Evolutionary conservation across 2,329 filamentous ascomycete species (phyloP).

Genomic region (Aspergillus sp.): DNA sequence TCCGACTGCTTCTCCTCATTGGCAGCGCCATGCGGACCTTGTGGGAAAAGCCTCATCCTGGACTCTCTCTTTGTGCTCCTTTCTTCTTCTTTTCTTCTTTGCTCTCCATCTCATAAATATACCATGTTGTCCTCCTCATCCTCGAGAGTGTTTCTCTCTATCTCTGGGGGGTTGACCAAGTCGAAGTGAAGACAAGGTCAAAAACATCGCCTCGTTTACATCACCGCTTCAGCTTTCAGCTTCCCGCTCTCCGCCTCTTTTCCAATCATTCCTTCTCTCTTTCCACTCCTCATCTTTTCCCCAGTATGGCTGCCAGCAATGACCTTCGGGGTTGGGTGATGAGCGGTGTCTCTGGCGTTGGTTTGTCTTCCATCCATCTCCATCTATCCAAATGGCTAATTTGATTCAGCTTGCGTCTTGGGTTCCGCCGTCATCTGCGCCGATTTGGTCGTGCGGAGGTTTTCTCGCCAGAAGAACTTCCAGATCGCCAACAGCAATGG

Average conservation of each 20-base stretch:
- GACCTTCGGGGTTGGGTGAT: conserved; percentile 94
- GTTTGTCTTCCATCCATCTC: conserved; percentile 35
- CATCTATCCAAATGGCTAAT: background rate
- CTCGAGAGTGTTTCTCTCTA: background rate
- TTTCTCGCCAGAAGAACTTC: conserved; percentile 73
- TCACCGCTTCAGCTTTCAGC: conserved; percentile 11
- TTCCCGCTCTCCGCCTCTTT: background rate
- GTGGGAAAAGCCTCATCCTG: conserved; percentile 1
- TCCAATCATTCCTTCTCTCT: conserved; percentile 1
- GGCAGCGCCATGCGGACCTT: conserved; percentile 13
- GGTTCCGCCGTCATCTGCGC: conserved; percentile 84
- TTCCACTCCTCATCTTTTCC: background rate
- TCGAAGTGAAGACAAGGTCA: background rate
- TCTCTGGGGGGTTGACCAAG: background rate
- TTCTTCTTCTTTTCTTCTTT: background rate
- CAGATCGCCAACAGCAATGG: conserved; percentile 82
- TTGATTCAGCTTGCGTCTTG: conserved; percentile 51
- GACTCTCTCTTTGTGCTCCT: background rate
- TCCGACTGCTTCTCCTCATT: too few species aligned
- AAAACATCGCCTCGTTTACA: conserved; percentile 12
- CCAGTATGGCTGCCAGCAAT: conserved; percentile 52
- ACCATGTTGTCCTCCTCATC: background rate
- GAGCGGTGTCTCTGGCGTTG: conserved; percentile 74
- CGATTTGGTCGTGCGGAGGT: conserved; percentile 67
- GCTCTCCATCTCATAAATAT: too few species aligned